These are phyloP conservation scores for Saccharomycopsis fibuligera DNA, from an alignment of 805 yeast genomes.

Conservation along the genomic window DNA sequence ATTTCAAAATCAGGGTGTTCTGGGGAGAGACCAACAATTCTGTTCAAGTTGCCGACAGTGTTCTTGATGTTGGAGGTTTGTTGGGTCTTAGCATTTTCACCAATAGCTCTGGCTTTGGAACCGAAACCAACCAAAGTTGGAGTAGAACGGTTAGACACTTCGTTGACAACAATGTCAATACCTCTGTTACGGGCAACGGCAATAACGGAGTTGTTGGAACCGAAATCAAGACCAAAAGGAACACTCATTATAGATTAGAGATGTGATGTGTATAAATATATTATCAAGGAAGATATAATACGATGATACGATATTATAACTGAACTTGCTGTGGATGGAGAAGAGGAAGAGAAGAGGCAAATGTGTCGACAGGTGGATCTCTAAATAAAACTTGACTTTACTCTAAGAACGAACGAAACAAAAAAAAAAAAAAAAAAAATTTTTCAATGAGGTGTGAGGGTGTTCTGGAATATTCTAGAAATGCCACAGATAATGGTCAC, in stretches of 20 bases:
- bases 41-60: slow-evolving; percentile 91
- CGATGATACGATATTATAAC: no score
- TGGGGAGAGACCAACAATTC: slow-evolving; percentile 76
- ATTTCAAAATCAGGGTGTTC: slow-evolving; percentile 68
- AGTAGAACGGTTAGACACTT: slow-evolving; percentile 95
- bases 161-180: slow-evolving; percentile 96
- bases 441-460: slow-evolving; percentile 5
- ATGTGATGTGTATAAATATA: background rate
- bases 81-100: slow-evolving; percentile 94
- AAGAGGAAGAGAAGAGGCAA: no score
- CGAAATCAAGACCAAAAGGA: slow-evolving; percentile 97
- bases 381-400: no score
- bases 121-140: slow-evolving; percentile 93
- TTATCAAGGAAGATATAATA: background rate
- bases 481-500: background rate
- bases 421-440: no score
- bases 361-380: no score
- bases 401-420: no score
- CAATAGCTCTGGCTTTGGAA: slow-evolving; percentile 78
- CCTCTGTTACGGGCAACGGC: slow-evolving; percentile 98
- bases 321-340: no score
- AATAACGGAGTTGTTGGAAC: slow-evolving; percentile 87
- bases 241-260: slow-evolving; percentile 61
- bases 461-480: slow-evolving; percentile 9
- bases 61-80: slow-evolving; percentile 95